Conservation (phyloP, 202 grass and related monocot genomes). For the Cymbopogon flexuosus region DNA sequence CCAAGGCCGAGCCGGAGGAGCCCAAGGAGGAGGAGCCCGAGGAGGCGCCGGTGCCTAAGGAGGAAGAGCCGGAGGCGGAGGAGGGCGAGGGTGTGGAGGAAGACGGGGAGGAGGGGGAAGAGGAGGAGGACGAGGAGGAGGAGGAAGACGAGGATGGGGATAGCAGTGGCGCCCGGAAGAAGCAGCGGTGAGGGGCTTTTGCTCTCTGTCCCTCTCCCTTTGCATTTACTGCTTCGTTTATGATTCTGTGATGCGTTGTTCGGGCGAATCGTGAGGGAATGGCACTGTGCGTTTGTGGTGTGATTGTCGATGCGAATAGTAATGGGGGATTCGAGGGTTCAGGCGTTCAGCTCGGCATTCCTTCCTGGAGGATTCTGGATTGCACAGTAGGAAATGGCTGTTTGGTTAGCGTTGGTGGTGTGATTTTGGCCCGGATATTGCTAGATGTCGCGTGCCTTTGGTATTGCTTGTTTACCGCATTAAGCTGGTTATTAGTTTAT, state of each 20-base stretch:
- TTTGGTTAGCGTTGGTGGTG: not conserved
- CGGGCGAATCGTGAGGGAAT: constrained; percentile 23
- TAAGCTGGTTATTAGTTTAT: not conserved
- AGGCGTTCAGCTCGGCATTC: not conserved
- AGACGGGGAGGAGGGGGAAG: constrained; percentile 28
- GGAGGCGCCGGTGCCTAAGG: constrained; percentile 24
- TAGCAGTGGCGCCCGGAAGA: constrained; percentile 42
- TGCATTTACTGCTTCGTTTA: constrained; percentile 22
- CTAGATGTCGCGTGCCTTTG: constrained; percentile 15
- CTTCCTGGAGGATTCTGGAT: not conserved
- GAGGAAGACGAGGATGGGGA: constrained; percentile 40
- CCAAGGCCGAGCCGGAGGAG: constrained; percentile 34
- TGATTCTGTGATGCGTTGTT: constrained; percentile 1
- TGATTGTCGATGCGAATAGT: not conserved
- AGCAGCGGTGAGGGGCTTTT: constrained; percentile 50
- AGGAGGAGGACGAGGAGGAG: constrained; percentile 31
- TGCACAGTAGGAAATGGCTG: not conserved
- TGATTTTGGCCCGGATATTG: constrained; percentile 1
- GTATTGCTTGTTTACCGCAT: constrained; percentile 4
- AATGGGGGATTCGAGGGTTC: constrained; percentile 24
- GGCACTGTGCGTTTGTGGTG: not conserved
- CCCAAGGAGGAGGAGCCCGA: constrained; percentile 31
- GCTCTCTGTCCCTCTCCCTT: constrained; percentile 3
- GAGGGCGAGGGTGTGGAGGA: constrained; percentile 33
- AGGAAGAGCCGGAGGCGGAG: constrained; percentile 34